Base-by-base conservation (phyloP, 345 rosid species). In the rapeseed (Brassica napus) region DNA sequence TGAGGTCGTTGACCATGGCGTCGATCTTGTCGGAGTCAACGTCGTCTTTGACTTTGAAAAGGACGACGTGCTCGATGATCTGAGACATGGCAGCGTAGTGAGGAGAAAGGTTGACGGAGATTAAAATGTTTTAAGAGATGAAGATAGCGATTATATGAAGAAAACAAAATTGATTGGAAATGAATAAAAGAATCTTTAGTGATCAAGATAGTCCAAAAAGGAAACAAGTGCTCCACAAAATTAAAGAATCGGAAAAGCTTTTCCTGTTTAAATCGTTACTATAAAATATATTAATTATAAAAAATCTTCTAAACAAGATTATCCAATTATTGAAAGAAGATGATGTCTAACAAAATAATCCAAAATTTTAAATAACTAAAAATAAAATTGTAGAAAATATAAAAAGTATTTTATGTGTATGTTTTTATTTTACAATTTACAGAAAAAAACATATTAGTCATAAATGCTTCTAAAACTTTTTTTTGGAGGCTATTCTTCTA, bases 31-130 rank as follows among this genome's bases (percentile, higher is more conserved):
- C 21, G 7, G 88, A 82, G 71, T 85, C 87, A 16, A 86, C 81
- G 68, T 75, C 74, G 21, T 81, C 81, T 60, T 87, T 92, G 82
- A 89, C 92, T 71, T 92, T 92, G 87, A 90, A 88, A 79, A 94
- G 93, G 73, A 90, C 97, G 70, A 92, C 55, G 86, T 94, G 98
- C 76, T 92, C 97, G 63, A 91, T 12, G 71, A 79, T 78, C 23
- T 63, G 71, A 18, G 77, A 66, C 82, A 78, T 78, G 23, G 63
- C 9, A 3, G 14, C 39, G 44, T 67, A 5, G 11, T 44, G 44
- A 31, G 30, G 62, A 10, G 30, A 54, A 9, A 7, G 15, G 9
- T 14, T 4, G 62, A 7, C 12, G 12, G 8, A 39, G 32, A 39
- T 21, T 42, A 11, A 9, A 65, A 10, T 1, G 15, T 9, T 18